Conservation (phyloP, 441 rosid species). For the Gossypium laxum region DNA sequence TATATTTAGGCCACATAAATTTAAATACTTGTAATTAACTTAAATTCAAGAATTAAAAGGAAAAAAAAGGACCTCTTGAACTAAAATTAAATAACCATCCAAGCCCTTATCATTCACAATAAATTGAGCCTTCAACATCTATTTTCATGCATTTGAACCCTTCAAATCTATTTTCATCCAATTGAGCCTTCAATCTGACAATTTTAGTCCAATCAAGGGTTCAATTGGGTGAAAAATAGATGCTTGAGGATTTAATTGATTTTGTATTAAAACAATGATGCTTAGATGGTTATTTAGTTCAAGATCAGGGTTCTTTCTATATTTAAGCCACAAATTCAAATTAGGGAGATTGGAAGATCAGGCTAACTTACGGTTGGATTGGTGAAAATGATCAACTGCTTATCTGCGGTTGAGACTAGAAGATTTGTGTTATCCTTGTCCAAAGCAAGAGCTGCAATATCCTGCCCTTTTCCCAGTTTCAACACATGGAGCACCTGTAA, state of each 20-base stretch:
- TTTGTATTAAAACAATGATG: not conserved
- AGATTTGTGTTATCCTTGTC: slow-evolving; percentile 79
- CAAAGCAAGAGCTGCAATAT: slow-evolving; percentile 74
- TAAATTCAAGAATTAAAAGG: too few relatives aligned
- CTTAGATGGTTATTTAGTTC: not conserved
- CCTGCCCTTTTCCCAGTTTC: slow-evolving; percentile 62
- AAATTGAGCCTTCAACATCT: not conserved
- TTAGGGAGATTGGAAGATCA: not conserved
- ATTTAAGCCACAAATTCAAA: not conserved
- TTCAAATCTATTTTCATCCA: not conserved
- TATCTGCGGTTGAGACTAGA: slow-evolving; percentile 81
- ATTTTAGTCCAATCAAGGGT: not conserved
- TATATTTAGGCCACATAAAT: not conserved
- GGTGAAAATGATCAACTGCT: slow-evolving; percentile 77
- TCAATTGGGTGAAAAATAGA: not conserved
- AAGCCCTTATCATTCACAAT: too few relatives aligned
- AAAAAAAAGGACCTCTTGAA: too few relatives aligned
- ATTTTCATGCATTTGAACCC: not conserved
- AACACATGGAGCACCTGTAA: slow-evolving; percentile 69
- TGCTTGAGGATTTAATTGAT: not conserved
- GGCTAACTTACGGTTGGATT: slow-evolving; percentile 79
- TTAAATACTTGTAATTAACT: not conserved
- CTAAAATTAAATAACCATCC: too few relatives aligned
- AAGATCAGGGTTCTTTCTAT: not conserved
- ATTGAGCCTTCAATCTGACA: not conserved